Conservation (phyloP, 441 rosid species). For the Iberis amara region DNA sequence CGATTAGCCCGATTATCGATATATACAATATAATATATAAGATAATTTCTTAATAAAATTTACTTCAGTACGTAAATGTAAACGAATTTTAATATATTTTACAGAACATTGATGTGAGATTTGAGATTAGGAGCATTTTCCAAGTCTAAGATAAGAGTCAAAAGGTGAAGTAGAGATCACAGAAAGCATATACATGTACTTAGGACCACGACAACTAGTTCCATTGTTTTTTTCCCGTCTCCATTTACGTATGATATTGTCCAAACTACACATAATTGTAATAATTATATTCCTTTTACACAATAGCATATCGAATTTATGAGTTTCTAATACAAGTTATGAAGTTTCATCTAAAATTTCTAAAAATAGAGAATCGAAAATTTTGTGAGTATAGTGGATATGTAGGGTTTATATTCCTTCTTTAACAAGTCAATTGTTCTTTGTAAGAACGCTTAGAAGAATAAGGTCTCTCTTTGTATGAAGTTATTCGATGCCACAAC, state of each 20-base stretch:
- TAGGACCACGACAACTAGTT: slow-evolving; percentile 28
- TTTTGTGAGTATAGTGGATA: slow-evolving; percentile 16
- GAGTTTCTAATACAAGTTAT: not conserved
- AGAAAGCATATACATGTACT: slow-evolving; percentile 21
- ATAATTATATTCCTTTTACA: too few relatives aligned
- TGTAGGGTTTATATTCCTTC: slow-evolving; percentile 14
- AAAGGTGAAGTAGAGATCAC: slow-evolving; percentile 7
- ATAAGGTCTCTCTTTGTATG: not conserved
- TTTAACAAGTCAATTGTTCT: slow-evolving; percentile 20
- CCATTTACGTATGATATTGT: not conserved
- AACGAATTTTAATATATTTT: too few relatives aligned
- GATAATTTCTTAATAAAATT: too few relatives aligned
- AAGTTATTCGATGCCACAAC: slow-evolving; percentile 6
- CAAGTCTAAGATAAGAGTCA: slow-evolving; percentile 17
- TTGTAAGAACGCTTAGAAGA: slow-evolving; percentile 8
- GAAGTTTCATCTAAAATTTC: slow-evolving; percentile 18
- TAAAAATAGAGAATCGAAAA: slow-evolving; percentile 20
- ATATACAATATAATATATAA: too few relatives aligned
- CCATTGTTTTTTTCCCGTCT: slow-evolving; percentile 15
- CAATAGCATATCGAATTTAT: not conserved
- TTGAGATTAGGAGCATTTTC: slow-evolving; percentile 27
- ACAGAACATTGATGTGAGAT: slow-evolving; percentile 27
- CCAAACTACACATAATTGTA: too few relatives aligned
- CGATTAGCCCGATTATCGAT: too few relatives aligned
- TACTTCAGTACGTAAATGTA: too few relatives aligned